A percentile compares a stretch with the other conserved stretches of the same genome.
phyloP scores from a whole-genome alignment of 2,329 filamentous ascomycete species.

The Trichoderma guizhouense region DNA sequence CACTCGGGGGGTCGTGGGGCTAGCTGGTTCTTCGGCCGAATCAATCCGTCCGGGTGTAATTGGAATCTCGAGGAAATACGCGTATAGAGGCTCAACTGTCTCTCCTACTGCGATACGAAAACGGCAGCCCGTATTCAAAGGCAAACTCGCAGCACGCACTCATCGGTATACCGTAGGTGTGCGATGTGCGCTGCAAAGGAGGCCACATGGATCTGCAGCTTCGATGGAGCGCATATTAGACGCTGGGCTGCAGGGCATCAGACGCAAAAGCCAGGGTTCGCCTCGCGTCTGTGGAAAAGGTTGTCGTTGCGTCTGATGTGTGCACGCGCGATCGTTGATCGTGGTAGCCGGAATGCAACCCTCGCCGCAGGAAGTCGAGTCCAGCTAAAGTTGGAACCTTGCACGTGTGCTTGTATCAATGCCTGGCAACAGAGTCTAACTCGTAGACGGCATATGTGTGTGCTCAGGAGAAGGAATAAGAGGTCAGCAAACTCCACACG shows the following conservation, averaged over 20 bases:
- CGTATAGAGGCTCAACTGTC: neutral
- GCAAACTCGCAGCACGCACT: neutral
- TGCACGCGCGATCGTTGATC: conserved; percentile 1
- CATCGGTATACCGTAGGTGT: neutral
- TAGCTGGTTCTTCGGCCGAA: conserved; percentile 5
- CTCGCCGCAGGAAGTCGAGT: neutral
- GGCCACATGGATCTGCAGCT: neutral
- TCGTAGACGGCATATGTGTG: neutral
- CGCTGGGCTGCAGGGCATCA: neutral
- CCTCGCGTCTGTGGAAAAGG: neutral
- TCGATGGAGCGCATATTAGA: neutral
- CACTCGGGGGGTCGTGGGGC: neutral
- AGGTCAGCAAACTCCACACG: neutral
- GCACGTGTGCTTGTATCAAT: neutral
- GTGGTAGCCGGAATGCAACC: conserved; percentile 2
- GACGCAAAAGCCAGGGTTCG: neutral
- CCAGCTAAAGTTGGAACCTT: neutral
- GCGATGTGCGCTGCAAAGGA: neutral
- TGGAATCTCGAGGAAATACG: neutral
- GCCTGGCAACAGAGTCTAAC: neutral
- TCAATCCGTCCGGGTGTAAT: conserved; percentile 3
- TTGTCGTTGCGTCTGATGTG: neutral
- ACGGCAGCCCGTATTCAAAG: neutral
- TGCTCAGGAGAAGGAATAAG: neutral
- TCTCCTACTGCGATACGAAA: neutral